Conservation (phyloP, 345 rosid genomes). For the Euphorbia peplus region DNA sequence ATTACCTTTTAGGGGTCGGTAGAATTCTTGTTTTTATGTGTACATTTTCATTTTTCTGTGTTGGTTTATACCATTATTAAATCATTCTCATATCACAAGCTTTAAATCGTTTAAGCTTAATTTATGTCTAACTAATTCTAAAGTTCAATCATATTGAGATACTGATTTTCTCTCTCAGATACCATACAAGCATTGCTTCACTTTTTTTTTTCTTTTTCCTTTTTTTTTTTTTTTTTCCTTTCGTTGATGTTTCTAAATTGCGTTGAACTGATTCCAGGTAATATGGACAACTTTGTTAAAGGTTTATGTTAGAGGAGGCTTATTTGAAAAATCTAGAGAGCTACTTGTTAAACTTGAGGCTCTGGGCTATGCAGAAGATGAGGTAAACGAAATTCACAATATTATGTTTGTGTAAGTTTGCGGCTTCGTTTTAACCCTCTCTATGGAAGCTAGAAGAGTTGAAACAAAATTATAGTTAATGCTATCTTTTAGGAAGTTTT, state of each 20-base stretch:
- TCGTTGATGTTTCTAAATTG: conserved; percentile 11
- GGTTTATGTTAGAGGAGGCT: conserved; percentile 81
- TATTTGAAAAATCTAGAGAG: conserved; percentile 77
- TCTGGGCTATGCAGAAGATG: conserved; percentile 69
- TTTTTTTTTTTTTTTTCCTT: neutral
- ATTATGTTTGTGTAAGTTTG: conserved; percentile 1
- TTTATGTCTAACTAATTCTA: neutral
- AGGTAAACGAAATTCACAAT: conserved; percentile 42
- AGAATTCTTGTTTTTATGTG: neutral
- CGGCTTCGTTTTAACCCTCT: conserved; percentile 3
- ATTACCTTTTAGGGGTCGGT: neutral
- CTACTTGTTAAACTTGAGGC: conserved; percentile 62
- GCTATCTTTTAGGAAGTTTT: neutral
- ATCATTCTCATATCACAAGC: neutral
- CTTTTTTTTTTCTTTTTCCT: neutral
- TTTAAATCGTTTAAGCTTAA: neutral
- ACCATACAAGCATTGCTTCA: neutral
- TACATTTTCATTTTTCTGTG: neutral
- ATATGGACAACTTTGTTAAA: conserved; percentile 80
- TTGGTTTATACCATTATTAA: neutral
- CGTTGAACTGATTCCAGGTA: conserved; percentile 52
- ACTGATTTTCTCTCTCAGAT: neutral
- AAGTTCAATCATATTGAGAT: conserved; percentile 4
- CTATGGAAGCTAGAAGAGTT: neutral
- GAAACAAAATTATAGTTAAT: neutral